phyloP scores from a whole-genome alignment of 257 asterid species.

The Rauvolfia tetraphylla region DNA sequence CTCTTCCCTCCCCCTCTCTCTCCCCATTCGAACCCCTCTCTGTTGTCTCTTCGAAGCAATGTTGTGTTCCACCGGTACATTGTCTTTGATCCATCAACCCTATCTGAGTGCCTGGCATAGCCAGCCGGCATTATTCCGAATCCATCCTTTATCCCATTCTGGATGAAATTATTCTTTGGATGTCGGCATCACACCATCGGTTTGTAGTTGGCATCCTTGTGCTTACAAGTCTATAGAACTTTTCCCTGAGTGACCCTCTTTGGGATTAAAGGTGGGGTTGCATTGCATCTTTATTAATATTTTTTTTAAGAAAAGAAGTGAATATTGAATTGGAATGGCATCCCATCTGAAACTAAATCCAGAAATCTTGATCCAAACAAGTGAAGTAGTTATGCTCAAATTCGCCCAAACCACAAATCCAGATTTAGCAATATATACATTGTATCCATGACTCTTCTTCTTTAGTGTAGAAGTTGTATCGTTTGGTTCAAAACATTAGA shows the following conservation, averaged over 20 bases:
- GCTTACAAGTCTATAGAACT: not conserved
- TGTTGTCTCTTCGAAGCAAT: too few relatives aligned
- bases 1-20: too few relatives aligned
- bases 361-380: not conserved
- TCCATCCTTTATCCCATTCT: not conserved
- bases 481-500: not conserved
- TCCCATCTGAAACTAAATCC: too few relatives aligned
- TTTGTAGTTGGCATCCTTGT: not conserved
- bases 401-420: not conserved
- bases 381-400: not conserved
- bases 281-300: too few relatives aligned
- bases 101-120: not conserved
- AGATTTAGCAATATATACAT: slow-evolving; percentile 4
- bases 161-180: not conserved
- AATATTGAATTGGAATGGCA: too few relatives aligned
- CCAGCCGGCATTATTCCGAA: not conserved
- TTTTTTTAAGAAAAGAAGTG: too few relatives aligned
- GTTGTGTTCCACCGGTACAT: too few relatives aligned
- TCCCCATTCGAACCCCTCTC: too few relatives aligned
- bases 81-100: too few relatives aligned
- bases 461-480: not conserved
- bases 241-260: not conserved
- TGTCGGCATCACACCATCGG: not conserved
- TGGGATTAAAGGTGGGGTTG: not conserved
- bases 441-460: not conserved